Evolutionary conservation across 2,329 filamentous ascomycete genomes (phyloP), one percentile per base, ranked within the genome.

Genomic region (Cladosporium sp.): DNA sequence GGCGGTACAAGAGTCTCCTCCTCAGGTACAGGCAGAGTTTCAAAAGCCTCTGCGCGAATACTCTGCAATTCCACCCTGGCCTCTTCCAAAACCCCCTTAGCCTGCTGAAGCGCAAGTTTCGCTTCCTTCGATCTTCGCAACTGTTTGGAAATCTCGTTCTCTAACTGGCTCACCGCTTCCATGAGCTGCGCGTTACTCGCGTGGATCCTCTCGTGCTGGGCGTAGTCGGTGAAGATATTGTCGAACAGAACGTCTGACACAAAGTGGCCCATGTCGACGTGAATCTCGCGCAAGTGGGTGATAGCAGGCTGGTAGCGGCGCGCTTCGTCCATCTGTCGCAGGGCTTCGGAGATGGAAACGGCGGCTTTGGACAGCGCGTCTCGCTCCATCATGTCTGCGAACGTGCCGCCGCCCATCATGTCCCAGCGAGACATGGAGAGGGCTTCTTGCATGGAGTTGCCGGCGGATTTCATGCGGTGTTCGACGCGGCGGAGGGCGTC

Each of bases 341-440:
- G 33, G 1, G 54, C 53, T 15, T 51, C 43, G 20, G 57, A 43
- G 13, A 50, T 38, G n/a, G 32, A 32, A 9, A 50, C 48, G 25
- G 30, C 36, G 8, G 40, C 46, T 13, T 48, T 18, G n/a, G 46
- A 67, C 12, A 84, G 69, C 7, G 72, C 69, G 53, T 73, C 74
- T 19, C 75, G 69, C 63, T 83, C 78, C 66, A 77, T 73, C 71
- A 79, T 75, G 59, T 78, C 75, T 2, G 64, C 62, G 41, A 76
- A 67, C 3, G 67, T 67, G 11, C 74, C 75, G 13, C 75, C 76
- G 35, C 76, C 76, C 45, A 74, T 76, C 61, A 77, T 72, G 52
- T 80, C 78, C 56, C 67, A 40, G 11, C 65, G 63, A 3, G 73
- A 74, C 35, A 67, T 62, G 11, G 61, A 55, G 6, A 72, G 62